Base-by-base conservation (phyloP, 495 filamentous ascomycete genomes). In the Hypoxylon intermedium region DNA sequence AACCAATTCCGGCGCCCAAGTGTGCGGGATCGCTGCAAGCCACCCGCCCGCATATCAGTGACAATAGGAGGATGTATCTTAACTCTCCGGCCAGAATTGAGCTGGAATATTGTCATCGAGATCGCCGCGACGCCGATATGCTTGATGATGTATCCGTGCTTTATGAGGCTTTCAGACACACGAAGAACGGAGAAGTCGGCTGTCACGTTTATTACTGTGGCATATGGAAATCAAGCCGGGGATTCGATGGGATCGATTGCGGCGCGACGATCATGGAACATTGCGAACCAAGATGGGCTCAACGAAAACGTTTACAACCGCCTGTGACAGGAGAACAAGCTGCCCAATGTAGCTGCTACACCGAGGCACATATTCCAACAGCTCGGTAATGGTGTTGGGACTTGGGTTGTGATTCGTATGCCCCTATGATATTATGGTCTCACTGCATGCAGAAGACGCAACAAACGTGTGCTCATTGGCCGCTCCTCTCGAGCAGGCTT, bases 311-410 rank as follows among this genome's bases (percentile, higher is more conserved):
- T 36, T 26, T 42, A 11, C 18, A 18, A 37, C 12, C 5, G 26
- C 43, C 53, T 48, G 26, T 43, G 33, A 12, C 13, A 13, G 18
- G 4, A 36, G 23, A 20, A 37, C 28, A 36, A 2, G n/a, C 23
- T 9, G 6, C 7, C 30, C 12, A 21, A 58, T 34, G 24, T 40
- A 24, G 36, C 6, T 19, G 6, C 9, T 21, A 19, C 13, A 37
- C 37, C 26, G 44, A 48, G 31, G 38, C 28, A 37, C 36, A 12
- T 19, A 41, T 53, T 24, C 56, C 56, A 40, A 16, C 40, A 46
- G n/a, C 15, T 38, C 26, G 56, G 56, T 31, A 47, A 53, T 7
- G 56, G 15, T 20, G 5, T 24, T 9, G 13, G 30, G 12, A 36
- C 21, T 23, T 21, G 40, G 6, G 6, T 23, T 28, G 28, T 59